phyloP scores from a whole-genome alignment of 2,329 filamentous ascomycete genomes.

The Diplodia seriata region DNA sequence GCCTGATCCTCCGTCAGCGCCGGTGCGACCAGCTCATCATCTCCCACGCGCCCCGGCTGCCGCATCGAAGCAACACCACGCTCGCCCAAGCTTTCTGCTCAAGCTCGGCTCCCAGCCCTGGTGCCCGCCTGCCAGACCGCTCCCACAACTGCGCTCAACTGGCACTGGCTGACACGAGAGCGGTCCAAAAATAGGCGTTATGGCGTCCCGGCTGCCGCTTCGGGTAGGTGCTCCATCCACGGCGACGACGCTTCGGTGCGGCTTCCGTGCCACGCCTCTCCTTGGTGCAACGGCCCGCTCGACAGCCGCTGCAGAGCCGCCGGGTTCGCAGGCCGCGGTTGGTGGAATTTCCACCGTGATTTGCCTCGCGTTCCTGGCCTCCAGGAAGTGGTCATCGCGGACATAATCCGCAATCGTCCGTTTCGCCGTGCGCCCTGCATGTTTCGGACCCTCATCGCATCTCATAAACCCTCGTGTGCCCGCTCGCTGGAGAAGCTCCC shows the following conservation, averaged over 20 bases:
- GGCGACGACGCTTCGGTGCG: background rate
- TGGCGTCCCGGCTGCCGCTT: conserved; percentile 6
- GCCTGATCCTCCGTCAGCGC: background rate
- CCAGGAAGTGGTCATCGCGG: conserved; percentile 13
- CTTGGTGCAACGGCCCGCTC: conserved; percentile 10
- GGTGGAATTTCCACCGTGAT: conserved; percentile 13
- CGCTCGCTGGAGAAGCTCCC: background rate
- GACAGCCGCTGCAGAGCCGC: conserved; percentile 7
- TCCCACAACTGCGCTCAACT: background rate
- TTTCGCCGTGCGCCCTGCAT: conserved; percentile 17
- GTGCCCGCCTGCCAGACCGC: conserved; percentile 7
- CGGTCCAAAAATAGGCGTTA: conserved; percentile 21
- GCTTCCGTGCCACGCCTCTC: background rate
- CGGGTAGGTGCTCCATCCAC: conserved; percentile 15
- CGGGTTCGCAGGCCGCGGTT: background rate
- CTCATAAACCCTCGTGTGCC: background rate
- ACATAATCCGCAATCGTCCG: background rate
- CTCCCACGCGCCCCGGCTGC: background rate
- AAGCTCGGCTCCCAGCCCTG: background rate
- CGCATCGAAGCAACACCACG: background rate
- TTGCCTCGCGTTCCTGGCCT: background rate
- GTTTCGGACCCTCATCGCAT: background rate
- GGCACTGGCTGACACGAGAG: conserved; percentile 1
- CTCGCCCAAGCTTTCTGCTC: conserved; percentile 1
- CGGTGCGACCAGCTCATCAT: background rate